These are phyloP conservation scores for Craterostigma plantagineum DNA, from an alignment of 257 asterid species.

Conservation along the genomic window DNA sequence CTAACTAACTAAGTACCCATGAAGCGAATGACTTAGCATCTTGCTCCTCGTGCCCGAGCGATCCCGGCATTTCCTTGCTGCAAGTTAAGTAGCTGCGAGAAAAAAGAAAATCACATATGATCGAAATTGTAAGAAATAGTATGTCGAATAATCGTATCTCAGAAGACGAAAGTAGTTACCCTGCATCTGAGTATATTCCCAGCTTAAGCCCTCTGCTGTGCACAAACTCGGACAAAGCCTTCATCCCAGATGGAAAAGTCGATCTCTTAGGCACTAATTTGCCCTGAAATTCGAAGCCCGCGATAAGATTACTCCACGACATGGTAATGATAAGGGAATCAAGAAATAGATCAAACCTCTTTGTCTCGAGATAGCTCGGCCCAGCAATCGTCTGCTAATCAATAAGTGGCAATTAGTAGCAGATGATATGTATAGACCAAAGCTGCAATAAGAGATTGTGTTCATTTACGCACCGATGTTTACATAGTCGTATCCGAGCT, in stretches of 20 bases:
- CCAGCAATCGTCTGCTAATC: constrained; percentile 79
- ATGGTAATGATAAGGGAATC: not conserved
- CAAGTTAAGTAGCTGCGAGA: constrained; percentile 58
- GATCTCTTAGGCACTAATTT: constrained; percentile 45
- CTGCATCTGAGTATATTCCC: constrained; percentile 91
- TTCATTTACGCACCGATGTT: constrained; percentile 51
- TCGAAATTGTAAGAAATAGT: too few relatives aligned
- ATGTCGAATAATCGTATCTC: too few relatives aligned
- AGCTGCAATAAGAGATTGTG: too few relatives aligned
- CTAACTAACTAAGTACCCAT: constrained; percentile 30
- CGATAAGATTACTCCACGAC: not conserved
- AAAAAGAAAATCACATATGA: not conserved
- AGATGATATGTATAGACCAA: too few relatives aligned
- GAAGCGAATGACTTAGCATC: constrained; percentile 75
- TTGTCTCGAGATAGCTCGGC: constrained; percentile 46
- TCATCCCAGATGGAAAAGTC: constrained; percentile 87
- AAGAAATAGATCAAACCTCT: constrained; percentile 22
- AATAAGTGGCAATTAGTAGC: constrained; percentile 1
- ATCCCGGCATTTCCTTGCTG: constrained; percentile 73
- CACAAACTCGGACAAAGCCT: constrained; percentile 80
- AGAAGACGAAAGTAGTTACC: constrained; percentile 21
- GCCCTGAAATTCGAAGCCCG: constrained; percentile 34
- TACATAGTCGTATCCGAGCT: constrained; percentile 62
- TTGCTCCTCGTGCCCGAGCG: constrained; percentile 77
- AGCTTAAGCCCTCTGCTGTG: constrained; percentile 83